Percentiles rank a stretch among this genome's conserved stretches.
Conservation (phyloP, 2,329 filamentous ascomycete species). For the Pestalotiopsis sp. region DNA sequence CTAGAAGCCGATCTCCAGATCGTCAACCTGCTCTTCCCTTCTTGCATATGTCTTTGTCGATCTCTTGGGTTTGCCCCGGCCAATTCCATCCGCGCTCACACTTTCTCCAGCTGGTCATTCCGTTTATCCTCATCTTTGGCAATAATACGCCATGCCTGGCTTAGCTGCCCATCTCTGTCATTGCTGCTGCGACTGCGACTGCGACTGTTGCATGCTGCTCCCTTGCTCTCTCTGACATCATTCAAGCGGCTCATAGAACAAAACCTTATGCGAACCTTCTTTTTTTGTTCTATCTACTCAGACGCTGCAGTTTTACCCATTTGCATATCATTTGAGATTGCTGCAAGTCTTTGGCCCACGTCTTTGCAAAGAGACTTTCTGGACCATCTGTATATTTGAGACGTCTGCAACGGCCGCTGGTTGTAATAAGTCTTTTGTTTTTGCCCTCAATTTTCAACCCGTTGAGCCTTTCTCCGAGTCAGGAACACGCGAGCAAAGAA, state of each 20-base stretch:
- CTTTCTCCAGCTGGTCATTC: conserved; percentile 3
- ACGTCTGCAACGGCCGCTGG: not conserved
- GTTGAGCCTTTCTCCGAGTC: not conserved
- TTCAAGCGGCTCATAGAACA: not conserved
- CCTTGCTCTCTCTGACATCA: conserved; percentile 9
- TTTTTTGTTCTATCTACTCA: not conserved
- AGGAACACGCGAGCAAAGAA: not conserved
- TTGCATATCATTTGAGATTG: not conserved
- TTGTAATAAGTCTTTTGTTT: not conserved
- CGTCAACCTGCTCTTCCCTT: conserved; percentile 9
- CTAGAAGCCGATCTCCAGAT: conserved; percentile 10
- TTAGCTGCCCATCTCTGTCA: not conserved
- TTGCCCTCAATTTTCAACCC: not conserved
- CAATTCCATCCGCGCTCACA: not conserved
- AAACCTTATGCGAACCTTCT: not conserved
- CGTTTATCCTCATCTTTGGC: conserved; percentile 11
- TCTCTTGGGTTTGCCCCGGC: not conserved
- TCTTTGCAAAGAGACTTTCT: not conserved
- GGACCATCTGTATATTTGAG: not conserved
- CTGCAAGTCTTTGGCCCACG: not conserved
- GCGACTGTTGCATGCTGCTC: not conserved
- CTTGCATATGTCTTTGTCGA: conserved; percentile 7
- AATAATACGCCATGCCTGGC: not conserved
- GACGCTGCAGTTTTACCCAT: not conserved
- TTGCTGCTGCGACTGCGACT: not conserved